Evolutionary conservation across 371 early-diverging fungal genomes (phyloP).

Genomic region (Saksenaea vasiformis): DNA sequence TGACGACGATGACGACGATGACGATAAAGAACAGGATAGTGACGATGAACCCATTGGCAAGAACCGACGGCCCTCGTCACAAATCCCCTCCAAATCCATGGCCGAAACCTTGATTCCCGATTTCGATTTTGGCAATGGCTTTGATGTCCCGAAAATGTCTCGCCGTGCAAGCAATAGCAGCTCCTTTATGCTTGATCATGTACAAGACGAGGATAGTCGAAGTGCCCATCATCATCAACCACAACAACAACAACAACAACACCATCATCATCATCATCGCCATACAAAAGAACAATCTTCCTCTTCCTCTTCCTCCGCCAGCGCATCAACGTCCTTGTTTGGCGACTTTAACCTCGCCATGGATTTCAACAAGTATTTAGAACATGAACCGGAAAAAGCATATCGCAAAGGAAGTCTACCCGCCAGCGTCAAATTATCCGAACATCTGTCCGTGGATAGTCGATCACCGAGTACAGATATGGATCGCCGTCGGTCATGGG

Average conservation of each 20-base stretch:
- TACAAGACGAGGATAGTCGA: background rate
- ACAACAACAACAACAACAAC: too few relatives aligned
- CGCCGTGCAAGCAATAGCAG: background rate
- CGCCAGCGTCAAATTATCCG: conserved; percentile 15
- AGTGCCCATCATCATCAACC: background rate
- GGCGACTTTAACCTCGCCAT: conserved; percentile 43
- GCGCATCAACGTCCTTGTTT: conserved; percentile 34
- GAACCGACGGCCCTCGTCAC: conserved; percentile 9
- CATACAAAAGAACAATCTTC: conserved; percentile 12
- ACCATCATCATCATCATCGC: too few relatives aligned
- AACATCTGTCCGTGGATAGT: conserved; percentile 16
- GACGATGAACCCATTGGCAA: conserved; percentile 48
- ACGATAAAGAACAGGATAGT: conserved; percentile 32
- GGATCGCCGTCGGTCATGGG: conserved; percentile 18
- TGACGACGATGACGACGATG: conserved; percentile 33
- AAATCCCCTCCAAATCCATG: conserved; percentile 10
- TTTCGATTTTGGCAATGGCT: conserved; percentile 53
- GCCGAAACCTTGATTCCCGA: conserved; percentile 41
- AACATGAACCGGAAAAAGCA: conserved; percentile 11
- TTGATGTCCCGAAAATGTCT: conserved; percentile 31
- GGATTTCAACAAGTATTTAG: conserved; percentile 42
- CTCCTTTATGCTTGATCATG: background rate
- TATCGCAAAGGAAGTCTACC: conserved; percentile 38
- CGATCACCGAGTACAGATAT: conserved; percentile 11
- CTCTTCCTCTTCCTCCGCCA: conserved; percentile 12